A percentile compares a stretch with the other conserved stretches of the same genome.
phyloP scores from a whole-genome alignment of 108 stramenopile genomes.

The Conticribra guillardii region DNA sequence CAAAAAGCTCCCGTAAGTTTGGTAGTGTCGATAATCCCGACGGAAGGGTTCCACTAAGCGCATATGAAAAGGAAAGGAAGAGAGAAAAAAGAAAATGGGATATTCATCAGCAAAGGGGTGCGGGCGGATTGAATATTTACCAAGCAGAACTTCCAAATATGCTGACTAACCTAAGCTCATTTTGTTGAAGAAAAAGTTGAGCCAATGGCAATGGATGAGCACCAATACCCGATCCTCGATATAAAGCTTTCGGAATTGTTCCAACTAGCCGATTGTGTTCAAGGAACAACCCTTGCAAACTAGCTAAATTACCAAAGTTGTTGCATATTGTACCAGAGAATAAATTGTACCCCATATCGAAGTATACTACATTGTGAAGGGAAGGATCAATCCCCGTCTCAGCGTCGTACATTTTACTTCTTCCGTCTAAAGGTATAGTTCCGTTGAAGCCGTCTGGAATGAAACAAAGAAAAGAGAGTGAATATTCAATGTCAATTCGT shows the following conservation, averaged over 20 bases:
- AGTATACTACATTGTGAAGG: slow-evolving; percentile 43
- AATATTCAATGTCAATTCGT: neutral
- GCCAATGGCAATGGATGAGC: slow-evolving; percentile 41
- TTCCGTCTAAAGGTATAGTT: slow-evolving; percentile 49
- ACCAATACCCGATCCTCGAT: slow-evolving; percentile 36
- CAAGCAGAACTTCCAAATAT: slow-evolving; percentile 8
- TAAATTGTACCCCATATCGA: slow-evolving; percentile 45
- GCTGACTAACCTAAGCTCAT: slow-evolving; percentile 42
- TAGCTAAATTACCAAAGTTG: slow-evolving; percentile 42
- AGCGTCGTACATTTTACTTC: slow-evolving; percentile 20
- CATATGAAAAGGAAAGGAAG: neutral
- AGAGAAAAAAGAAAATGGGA: too few relatives aligned
- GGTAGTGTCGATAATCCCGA: slow-evolving; percentile 33
- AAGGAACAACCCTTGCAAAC: slow-evolving; percentile 37
- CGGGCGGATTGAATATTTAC: too few relatives aligned
- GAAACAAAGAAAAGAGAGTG: neutral
- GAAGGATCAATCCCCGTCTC: slow-evolving; percentile 18
- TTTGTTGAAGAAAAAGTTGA: slow-evolving; percentile 49
- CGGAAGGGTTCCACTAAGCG: slow-evolving; percentile 18
- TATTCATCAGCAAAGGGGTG: neutral
- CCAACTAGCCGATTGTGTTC: slow-evolving; percentile 50
- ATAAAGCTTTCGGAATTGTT: slow-evolving; percentile 50
- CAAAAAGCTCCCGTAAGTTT: slow-evolving; percentile 45
- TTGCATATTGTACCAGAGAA: slow-evolving; percentile 50
- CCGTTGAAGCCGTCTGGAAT: slow-evolving; percentile 40